Conservation (phyloP, 2,329 filamentous ascomycete genomes). For the Talaromyces sp. region DNA sequence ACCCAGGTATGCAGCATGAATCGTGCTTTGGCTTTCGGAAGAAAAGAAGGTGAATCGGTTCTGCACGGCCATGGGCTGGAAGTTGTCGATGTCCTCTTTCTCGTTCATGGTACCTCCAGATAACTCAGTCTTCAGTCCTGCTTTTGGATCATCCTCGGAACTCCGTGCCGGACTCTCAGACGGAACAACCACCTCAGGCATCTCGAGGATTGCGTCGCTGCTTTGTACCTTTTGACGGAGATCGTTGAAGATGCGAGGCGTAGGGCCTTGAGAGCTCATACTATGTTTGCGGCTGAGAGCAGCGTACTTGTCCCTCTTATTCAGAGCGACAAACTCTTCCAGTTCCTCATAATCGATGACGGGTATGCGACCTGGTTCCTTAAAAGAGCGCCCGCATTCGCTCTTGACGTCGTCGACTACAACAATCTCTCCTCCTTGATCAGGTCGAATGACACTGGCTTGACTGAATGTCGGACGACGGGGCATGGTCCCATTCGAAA, state of each 20-base stretch:
- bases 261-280: conserved; percentile 50
- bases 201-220: conserved; percentile 25
- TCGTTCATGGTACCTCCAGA: conserved; percentile 25
- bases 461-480: conserved; percentile 59
- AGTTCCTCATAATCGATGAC: conserved; percentile 90
- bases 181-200: conserved; percentile 36
- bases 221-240: conserved; percentile 48
- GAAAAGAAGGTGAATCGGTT: conserved; percentile 97
- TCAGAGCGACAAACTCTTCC: conserved; percentile 79
- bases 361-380: conserved; percentile 72
- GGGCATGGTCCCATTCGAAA: conserved; percentile 64
- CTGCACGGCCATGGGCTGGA: conserved; percentile 53
- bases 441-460: conserved; percentile 54
- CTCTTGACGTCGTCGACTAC: conserved; percentile 49
- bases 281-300: conserved; percentile 39
- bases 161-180: conserved; percentile 27
- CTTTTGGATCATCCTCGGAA: conserved; percentile 28
- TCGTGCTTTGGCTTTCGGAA: conserved; percentile 86
- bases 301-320: conserved; percentile 46
- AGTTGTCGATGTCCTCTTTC: conserved; percentile 32
- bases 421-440: conserved; percentile 34
- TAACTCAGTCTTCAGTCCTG: conserved; percentile 20
- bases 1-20: conserved; percentile 83
- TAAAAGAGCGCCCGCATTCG: conserved; percentile 79
- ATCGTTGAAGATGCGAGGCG: conserved; percentile 58